phyloP scores from a whole-genome alignment of 129 eudicot genomes.

The Flaveria bidentis region DNA sequence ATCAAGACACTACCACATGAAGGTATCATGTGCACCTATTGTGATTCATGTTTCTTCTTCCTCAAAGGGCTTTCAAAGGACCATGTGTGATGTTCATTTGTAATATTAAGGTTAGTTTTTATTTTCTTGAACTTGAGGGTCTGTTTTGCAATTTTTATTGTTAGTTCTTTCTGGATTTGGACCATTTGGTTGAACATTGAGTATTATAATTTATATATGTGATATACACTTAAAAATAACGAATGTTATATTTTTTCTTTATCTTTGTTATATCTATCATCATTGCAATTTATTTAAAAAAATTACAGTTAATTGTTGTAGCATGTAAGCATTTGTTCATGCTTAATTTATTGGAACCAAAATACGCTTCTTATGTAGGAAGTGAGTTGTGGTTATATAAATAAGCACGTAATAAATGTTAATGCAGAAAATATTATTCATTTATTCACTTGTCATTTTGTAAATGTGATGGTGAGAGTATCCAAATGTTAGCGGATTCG shows the following conservation, averaged over 20 bases:
- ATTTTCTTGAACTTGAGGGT: conserved; percentile 20
- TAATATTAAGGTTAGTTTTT: conserved; percentile 16
- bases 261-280: not conserved
- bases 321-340: too few relatives aligned
- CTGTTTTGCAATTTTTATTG: not conserved
- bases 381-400: too few relatives aligned
- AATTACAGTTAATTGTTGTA: too few relatives aligned
- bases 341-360: too few relatives aligned
- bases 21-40: conserved; percentile 54
- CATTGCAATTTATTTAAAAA: too few relatives aligned
- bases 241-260: not conserved
- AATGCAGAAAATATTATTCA: too few relatives aligned
- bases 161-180: not conserved
- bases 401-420: too few relatives aligned
- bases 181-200: conserved; percentile 4
- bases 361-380: too few relatives aligned
- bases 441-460: too few relatives aligned
- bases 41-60: conserved; percentile 43
- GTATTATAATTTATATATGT: conserved; percentile 35
- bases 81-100: conserved; percentile 56
- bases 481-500: too few relatives aligned
- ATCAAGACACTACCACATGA: conserved; percentile 52
- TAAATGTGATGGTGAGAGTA: too few relatives aligned
- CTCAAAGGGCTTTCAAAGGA: conserved; percentile 39
- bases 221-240: conserved; percentile 6